Evolutionary conservation across 2,329 filamentous ascomycete genomes (phyloP), one percentile per base, ranked within the genome.

Genomic region (Cercospora sojina): DNA sequence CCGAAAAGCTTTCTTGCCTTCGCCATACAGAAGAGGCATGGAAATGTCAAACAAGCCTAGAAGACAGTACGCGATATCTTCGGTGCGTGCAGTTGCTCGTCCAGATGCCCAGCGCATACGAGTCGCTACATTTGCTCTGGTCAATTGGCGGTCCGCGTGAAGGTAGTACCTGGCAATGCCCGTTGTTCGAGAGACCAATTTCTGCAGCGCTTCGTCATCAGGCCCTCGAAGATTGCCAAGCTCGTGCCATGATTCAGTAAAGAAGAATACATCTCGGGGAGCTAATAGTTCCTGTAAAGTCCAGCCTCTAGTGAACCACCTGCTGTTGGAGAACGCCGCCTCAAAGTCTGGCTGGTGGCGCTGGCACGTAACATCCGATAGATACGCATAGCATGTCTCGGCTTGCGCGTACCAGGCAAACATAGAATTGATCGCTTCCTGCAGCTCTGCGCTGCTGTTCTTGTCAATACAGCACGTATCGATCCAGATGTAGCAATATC

Each of bases 11-110:
- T 56, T 64, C 10, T 23, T 23, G 7, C 67, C 65, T 49, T 69
- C 69, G 0, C 81, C 81, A 62, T 83, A 84, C 0, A 83, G 55
- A 1, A 83, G 67, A 0, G 80, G 77, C 78, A 83, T 81, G 35
- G 80, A 76, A 25, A 83, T 74, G 1, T 75, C 74, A 23, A 84
- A 83, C 0, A 83, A 74, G 0, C 69, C 69, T 10, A 70, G 47
- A 5, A 71, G 58, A 43, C 59, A 68, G 47, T 71, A 71, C 6
- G 67, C 64, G 0, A 51, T 60, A n/a, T 70, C 69, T 64, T 70
- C 69, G 13, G 20, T 20, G 9, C 61, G 38, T 27, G 67, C 65
- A 5, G 64, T 69, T n/a, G n/a, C n/a, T n/a, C 67, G 57, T 5
- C 43, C 23, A 9, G 60, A 55, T 5, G 64, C 55, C 59, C 82